Evolutionary conservation across 148 eudicot species (phyloP), one percentile per base, ranked within the genome.

Genomic region (Vaccinium myrtillus): DNA sequence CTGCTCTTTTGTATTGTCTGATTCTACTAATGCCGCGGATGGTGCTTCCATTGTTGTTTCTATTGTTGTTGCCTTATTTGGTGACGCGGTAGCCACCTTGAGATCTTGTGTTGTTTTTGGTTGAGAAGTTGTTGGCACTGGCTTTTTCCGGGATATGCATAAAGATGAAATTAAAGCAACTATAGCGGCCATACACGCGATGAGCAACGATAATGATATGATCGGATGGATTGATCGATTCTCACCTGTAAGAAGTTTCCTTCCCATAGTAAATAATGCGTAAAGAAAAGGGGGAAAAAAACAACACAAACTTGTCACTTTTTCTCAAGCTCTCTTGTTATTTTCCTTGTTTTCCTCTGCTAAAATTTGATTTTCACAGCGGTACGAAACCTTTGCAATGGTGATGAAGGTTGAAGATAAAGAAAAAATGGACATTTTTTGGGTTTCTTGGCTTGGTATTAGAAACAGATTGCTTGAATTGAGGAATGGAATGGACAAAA

Each of bases 191-290:
- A 89, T 85, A 54, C 90, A 87, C 9, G 83, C 84, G 30, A 90
- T 16, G 14, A 86, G n/a, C 2, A 93, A 78, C 30, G 84, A 82
- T 36, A 88, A 77, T 48, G 90, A 89, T 55, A 87, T 6, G 32
- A 76, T 79, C 16, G 85, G 91, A 80, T 85, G 87, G 76, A 53
- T 83, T 54, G 77, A 50, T 79, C 78, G 46, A 77, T 82, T 85
- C 81, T 87, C 88, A 11, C 55, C 86, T 49, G 27, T 67, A 78
- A 89, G 89, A 84, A 92, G 30, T 30, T 67, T 86, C 63, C 94
- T 92, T 87, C 91, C 93, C 94, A 92, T 92, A 85, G 85, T 51
- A 83, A 77, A 86, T 85, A 87, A 73, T n/a, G 13, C 32, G 32
- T 4, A 27, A 58, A 55, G 76, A 54, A 69, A 77, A 10, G 36